Evolutionary conservation across 306 rosid genomes (phyloP).

Genomic region (Crotalaria pallida): DNA sequence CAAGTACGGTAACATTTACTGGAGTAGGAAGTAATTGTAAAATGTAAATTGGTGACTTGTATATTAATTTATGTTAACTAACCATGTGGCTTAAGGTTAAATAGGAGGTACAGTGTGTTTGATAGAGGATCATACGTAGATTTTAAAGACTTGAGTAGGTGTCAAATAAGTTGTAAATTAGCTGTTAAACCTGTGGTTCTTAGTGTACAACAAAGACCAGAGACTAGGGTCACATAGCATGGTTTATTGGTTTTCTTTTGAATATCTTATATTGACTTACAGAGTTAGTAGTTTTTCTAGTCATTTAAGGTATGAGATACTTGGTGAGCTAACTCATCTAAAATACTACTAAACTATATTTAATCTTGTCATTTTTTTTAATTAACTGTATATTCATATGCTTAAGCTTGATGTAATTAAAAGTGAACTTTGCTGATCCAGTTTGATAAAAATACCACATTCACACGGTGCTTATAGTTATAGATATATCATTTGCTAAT

Average conservation of each 20-base stretch:
- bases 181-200: neutral
- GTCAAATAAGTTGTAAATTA: neutral
- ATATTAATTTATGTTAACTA: neutral
- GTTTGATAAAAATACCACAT: neutral
- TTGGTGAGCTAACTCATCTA: neutral
- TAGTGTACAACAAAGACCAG: no score
- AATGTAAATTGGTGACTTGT: neutral
- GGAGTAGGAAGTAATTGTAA: neutral
- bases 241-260: conserved; percentile 1
- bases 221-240: neutral
- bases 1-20: neutral
- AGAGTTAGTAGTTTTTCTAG: neutral
- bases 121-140: neutral
- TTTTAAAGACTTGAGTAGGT: neutral
- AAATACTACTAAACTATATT: no score
- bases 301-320: neutral
- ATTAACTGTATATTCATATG: neutral
- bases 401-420: neutral
- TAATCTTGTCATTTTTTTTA: neutral
- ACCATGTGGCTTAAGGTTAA: neutral
- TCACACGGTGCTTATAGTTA: neutral
- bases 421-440: neutral
- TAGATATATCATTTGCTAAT: neutral
- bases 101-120: neutral
- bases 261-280: neutral